Base-by-base conservation (phyloP, 345 rosid species). In the Carallia pectinifolia region DNA sequence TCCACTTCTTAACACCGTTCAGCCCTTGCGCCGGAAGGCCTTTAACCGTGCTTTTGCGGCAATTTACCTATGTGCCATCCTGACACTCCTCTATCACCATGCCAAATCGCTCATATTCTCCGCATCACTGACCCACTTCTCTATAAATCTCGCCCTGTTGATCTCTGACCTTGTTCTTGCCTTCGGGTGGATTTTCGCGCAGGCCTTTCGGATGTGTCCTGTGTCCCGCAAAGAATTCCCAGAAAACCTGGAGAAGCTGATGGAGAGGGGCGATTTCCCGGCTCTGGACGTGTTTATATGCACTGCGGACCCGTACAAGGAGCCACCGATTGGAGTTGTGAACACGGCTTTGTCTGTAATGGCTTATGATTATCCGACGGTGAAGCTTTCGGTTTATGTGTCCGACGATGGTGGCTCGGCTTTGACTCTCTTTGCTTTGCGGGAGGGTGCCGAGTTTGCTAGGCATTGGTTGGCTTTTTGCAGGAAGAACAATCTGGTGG, bases 281-380 rank as follows among this genome's bases (percentile, higher is more conserved):
- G 82, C 66, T 10, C 6, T 93, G 44, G 98, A 93, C 50, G 82
- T 93, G 75, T 88, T 90, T 61, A 72, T 93, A 61, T 93, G 97
- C 89, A 93, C 98, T 9, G 96, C 98, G 40, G 97, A 90, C 77
- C 98, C 98, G 0, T 84, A 77, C 80, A 93, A 86, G 76, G 98
- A 93, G 74, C 98, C 97, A 6, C 98, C 98, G 0, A 68, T 86
- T 5, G 75, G 74, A 58, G 92, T 86, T 48, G 92, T 82, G 61
- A 90, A 85, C 84, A 89, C 98, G 1, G 90, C 83, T 9, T 74
- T 93, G 63, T 93, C 98, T 0, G 88, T 85, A 53, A 82, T 93
- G 92, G 92, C 88, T 1, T 93, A 86, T 19, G 89, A 88, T 31
- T 93, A 93, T 74, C 98, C 98, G 3, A 18, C 80, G 1, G 83